Evolutionary conservation across 1,284 basidiomycete genomes (phyloP).

Genomic region (Cutaneotrichosporon sp.): DNA sequence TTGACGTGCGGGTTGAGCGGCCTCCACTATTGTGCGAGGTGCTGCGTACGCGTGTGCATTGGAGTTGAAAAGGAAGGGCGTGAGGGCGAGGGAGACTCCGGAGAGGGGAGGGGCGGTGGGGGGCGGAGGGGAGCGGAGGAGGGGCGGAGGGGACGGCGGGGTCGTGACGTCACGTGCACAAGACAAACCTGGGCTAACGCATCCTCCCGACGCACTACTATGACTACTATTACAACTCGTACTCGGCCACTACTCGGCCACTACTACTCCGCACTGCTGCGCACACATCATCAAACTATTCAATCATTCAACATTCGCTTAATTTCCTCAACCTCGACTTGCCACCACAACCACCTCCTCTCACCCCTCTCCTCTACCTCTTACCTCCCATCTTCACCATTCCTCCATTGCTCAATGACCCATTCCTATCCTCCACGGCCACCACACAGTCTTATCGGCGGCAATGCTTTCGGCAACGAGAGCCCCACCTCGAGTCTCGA

Average conservation of each 20-base stretch:
- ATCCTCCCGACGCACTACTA: neutral
- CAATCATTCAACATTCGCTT: constrained; percentile 1
- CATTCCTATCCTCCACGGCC: neutral
- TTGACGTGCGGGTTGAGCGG: neutral
- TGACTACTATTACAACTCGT: too few species aligned
- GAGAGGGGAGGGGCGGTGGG: too few species aligned
- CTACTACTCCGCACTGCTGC: neutral
- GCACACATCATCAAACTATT: too few species aligned
- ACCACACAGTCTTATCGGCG: neutral
- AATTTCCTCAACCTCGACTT: neutral
- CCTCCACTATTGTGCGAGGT: too few species aligned
- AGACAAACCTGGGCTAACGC: constrained; percentile 7
- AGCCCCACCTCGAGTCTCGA: constrained; percentile 11
- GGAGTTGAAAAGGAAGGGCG: neutral
- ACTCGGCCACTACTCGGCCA: too few species aligned
- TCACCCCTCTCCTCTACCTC: too few species aligned
- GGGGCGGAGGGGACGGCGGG: too few species aligned
- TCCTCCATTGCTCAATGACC: neutral
- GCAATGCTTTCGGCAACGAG: constrained; percentile 5
- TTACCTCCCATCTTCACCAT: too few species aligned
- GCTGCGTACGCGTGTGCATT: neutral
- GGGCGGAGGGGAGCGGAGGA: too few species aligned
- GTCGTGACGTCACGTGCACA: constrained; percentile 15
- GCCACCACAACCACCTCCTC: neutral
- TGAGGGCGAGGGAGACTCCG: too few species aligned